These are phyloP conservation scores for Diaporthe sp. DNA, from an alignment of 2,329 filamentous ascomycete species.

Conservation along the genomic window DNA sequence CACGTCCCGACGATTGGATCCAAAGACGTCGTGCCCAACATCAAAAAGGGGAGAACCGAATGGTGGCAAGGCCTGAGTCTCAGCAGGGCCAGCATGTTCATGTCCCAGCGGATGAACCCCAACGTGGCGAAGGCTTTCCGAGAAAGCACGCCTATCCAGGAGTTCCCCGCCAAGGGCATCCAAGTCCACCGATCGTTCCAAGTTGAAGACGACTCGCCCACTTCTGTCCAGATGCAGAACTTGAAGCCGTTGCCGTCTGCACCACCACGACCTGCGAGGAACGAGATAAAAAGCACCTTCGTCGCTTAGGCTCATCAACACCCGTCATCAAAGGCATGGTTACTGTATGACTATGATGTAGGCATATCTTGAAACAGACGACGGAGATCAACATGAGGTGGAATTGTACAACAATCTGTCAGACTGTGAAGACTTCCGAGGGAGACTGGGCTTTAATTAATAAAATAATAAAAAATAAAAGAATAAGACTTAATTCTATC, in stretches of 20 bases:
- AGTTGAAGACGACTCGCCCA: background rate
- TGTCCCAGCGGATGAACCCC: slow-evolving; percentile 26
- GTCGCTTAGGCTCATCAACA: background rate
- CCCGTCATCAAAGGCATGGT: background rate
- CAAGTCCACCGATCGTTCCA: background rate
- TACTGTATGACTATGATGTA: background rate
- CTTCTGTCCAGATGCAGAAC: slow-evolving; percentile 21
- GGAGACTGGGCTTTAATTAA: background rate
- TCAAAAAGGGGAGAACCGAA: slow-evolving; percentile 1
- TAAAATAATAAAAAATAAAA: background rate
- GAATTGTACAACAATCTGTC: background rate
- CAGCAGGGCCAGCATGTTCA: slow-evolving; percentile 29
- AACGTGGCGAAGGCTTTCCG: background rate
- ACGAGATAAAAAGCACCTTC: slow-evolving; percentile 2
- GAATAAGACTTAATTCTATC: background rate
- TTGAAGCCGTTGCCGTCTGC: background rate
- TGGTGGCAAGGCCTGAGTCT: slow-evolving; percentile 22
- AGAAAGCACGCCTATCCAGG: slow-evolving; percentile 6
- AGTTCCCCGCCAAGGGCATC: background rate
- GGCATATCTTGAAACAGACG: background rate
- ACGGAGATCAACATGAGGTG: background rate
- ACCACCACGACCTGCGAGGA: background rate
- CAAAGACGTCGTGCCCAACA: background rate
- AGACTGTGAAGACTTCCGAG: background rate
- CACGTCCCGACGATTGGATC: slow-evolving; percentile 1